phyloP scores from a whole-genome alignment of 331 rosid genomes.

The Telfairia occidentalis region DNA sequence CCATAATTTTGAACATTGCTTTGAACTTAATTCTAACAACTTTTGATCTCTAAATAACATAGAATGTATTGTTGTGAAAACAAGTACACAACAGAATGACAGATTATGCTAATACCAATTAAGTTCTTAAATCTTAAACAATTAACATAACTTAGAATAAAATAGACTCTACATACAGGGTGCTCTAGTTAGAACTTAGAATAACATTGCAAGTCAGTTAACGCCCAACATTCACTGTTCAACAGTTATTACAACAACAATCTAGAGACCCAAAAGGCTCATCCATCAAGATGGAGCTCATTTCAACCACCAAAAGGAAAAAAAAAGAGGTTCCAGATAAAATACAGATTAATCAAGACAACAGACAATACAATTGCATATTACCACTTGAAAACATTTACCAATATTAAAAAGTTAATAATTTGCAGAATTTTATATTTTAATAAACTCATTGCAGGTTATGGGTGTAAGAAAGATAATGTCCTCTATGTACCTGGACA shows the following conservation, averaged over 20 bases:
- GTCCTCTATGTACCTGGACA: slow-evolving; percentile 62
- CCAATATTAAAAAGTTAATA: neutral
- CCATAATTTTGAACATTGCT: neutral
- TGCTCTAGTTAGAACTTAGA: no score
- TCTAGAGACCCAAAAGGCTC: neutral
- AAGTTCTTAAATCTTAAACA: neutral
- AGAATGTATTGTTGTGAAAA: neutral
- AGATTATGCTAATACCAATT: neutral
- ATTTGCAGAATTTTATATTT: neutral
- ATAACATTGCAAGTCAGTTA: no score
- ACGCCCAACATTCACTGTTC: no score
- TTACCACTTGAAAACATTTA: neutral
- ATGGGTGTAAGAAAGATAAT: neutral
- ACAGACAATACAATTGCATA: neutral
- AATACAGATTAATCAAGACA: neutral
- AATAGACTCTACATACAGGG: no score
- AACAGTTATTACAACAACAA: no score
- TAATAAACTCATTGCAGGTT: neutral
- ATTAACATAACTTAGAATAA: no score
- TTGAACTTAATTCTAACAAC: neutral
- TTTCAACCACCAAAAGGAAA: neutral
- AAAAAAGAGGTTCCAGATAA: neutral
- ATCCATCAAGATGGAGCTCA: neutral
- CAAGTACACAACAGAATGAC: neutral
- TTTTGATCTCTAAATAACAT: neutral